Base-by-base conservation (phyloP, 2,329 filamentous ascomycete genomes). In the Cytospora piceae region DNA sequence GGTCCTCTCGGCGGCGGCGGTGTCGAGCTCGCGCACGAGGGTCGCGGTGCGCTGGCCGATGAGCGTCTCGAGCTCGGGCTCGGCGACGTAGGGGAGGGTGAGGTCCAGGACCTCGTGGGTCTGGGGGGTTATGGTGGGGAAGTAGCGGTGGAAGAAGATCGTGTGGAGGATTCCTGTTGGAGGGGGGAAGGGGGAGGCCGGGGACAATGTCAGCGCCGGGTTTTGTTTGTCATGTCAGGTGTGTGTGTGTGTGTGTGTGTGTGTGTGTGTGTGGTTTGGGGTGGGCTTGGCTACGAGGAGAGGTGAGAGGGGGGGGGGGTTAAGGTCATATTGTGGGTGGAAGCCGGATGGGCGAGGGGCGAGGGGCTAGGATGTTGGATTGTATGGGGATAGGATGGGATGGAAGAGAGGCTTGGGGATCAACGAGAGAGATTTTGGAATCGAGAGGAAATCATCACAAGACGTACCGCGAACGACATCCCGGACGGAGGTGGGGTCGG, bases 131-230 rank as follows among this genome's bases (percentile, higher is more conserved):
- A 97, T 86, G 66, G 92, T 89, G 65, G 93, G 93, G 83, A 98
- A 97, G 86, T 94, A 96, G 74, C 95, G 91, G 81, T 97, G 94
- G 85, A 98, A 98, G 87, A 98, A 99, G 77, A 98, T 97, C 59
- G 94, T 96, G 78, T 97, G 94, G 58, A 98, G 86, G 76, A 97
- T 91, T 69, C 91, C 94, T 96, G 73, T 46, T 15, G 6, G 52
- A 11, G 31, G 37, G 17, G 39, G 61, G 22, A 17, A 9, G 55
- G 52, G 4, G 29, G 39, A 24, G 24, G 51, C 24, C 14, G 7
- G 51, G 54, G 63, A 61, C 66, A 49, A 17, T n/a, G 57, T 51
- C 62, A 52, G 68, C 58, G 58, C 63, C 58, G 52, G 63, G 27
- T 29, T 29, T 29, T 29, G 27, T 29, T 29, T 29, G 27, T 29